These are phyloP conservation scores for Myxozyma vanderwaltii DNA, from an alignment of 805 yeast species.

Conservation along the genomic window DNA sequence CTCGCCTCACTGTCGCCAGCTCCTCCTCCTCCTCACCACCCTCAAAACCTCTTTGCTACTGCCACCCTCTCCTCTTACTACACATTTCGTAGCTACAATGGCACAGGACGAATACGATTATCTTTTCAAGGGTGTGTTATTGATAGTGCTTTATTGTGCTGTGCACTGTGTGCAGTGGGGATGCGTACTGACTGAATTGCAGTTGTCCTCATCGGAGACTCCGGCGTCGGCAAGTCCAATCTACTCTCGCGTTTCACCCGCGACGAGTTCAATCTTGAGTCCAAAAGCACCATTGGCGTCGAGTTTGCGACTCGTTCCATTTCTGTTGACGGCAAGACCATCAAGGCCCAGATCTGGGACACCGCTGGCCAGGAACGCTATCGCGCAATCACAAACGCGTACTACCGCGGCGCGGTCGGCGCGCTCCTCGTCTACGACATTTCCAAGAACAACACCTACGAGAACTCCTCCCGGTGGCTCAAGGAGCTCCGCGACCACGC, in stretches of 20 bases:
- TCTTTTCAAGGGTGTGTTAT: slow-evolving; percentile 68
- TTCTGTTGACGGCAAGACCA: slow-evolving; percentile 92
- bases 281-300: slow-evolving; percentile 94
- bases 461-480: slow-evolving; percentile 88
- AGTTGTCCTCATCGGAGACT: slow-evolving; percentile 94
- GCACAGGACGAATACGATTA: slow-evolving; percentile 81
- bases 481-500: slow-evolving; percentile 96
- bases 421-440: slow-evolving; percentile 95
- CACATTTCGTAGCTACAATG: slow-evolving; percentile 17
- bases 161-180: background rate
- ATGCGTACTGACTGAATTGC: slow-evolving; percentile 2
- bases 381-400: slow-evolving; percentile 96
- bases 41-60: background rate
- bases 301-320: slow-evolving; percentile 97
- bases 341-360: slow-evolving; percentile 98
- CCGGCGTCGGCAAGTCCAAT: slow-evolving; percentile 96
- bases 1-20: background rate
- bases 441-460: slow-evolving; percentile 88
- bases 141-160: background rate
- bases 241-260: slow-evolving; percentile 90
- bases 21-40: background rate
- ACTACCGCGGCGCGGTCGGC: slow-evolving; percentile 97
- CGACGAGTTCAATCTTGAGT: slow-evolving; percentile 92
- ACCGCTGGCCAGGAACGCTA: slow-evolving; percentile 99
- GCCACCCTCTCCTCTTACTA: background rate